Conservation (phyloP, 352 stramenopile genomes). For the Thraustochytrium striatum region DNA sequence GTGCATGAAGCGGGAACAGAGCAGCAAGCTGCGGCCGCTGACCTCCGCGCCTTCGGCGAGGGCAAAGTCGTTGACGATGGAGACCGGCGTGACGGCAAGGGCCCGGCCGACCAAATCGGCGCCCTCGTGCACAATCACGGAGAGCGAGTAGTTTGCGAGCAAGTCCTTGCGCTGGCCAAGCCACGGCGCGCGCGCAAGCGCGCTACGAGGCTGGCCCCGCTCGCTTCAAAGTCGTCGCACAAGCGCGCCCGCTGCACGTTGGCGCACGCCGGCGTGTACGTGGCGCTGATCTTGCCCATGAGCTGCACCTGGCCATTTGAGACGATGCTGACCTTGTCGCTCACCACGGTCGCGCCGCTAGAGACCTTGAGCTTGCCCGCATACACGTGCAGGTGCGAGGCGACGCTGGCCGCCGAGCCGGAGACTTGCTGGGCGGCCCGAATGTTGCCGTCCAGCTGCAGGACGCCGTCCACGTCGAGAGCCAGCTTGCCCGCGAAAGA, state of each 20-base stretch:
- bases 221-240: conserved; percentile 8
- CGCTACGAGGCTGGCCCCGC: not conserved
- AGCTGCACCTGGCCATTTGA: not conserved
- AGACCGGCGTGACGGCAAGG: conserved; percentile 2
- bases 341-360: not conserved
- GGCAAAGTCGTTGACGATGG: conserved; percentile 13
- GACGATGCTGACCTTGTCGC: conserved; percentile 2
- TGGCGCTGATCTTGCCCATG: not conserved
- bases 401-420: not conserved
- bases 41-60: not conserved
- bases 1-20: conserved; percentile 4
- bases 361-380: not conserved
- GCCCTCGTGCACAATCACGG: not conserved
- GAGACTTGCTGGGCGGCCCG: conserved; percentile 5
- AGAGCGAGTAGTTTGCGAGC: conserved; percentile 15
- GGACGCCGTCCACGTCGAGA: not conserved
- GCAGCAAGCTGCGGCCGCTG: not conserved
- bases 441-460: not conserved
- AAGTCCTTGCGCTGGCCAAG: not conserved
- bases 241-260: not conserved
- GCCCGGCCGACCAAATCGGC: not conserved
- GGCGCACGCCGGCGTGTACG: conserved; percentile 8
- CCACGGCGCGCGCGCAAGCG: not conserved
- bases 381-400: not conserved
- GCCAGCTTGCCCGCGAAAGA: not conserved